Evolutionary conservation across 2,329 filamentous ascomycete species (phyloP).

Genomic region (Diplodia intermedia): DNA sequence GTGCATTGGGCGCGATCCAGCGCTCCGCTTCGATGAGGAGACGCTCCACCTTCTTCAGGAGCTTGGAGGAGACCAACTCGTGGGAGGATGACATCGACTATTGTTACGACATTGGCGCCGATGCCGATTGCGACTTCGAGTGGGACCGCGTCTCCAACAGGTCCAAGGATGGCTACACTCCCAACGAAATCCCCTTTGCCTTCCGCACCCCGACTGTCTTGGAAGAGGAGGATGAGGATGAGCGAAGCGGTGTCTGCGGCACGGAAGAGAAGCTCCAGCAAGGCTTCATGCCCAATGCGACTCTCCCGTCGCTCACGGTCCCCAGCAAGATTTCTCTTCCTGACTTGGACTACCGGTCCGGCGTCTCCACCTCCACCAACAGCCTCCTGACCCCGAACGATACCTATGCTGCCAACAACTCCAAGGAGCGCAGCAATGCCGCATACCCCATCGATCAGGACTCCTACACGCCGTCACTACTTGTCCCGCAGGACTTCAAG

Average conservation of each 20-base stretch:
- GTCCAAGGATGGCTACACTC: constrained; percentile 43
- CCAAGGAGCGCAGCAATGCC: constrained; percentile 1
- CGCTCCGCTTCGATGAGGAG: constrained; percentile 22
- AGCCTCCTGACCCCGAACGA: constrained; percentile 30
- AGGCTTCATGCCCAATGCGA: constrained; percentile 37
- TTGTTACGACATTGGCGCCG: constrained; percentile 66
- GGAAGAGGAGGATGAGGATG: constrained; percentile 28
- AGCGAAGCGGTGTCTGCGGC: constrained; percentile 2
- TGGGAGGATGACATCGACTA: constrained; percentile 71
- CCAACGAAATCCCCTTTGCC: constrained; percentile 15
- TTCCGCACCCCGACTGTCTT: constrained; percentile 18
- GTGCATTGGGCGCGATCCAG: constrained; percentile 15
- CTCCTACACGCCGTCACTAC: constrained; percentile 47
- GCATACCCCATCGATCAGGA: constrained; percentile 35
- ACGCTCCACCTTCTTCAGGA: constrained; percentile 31
- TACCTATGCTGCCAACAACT: constrained; percentile 18
- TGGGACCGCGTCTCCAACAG: constrained; percentile 55
- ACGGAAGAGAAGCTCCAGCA: constrained; percentile 20
- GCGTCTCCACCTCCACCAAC: constrained; percentile 44
- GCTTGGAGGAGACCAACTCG: constrained; percentile 40
- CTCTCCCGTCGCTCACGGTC: constrained; percentile 42
- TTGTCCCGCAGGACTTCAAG: constrained; percentile 47
- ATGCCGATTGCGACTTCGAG: constrained; percentile 67
- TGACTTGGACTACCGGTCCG: constrained; percentile 46
- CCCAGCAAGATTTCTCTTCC: constrained; percentile 42